These are phyloP conservation scores for Straminergon stramineum DNA, from an alignment of 225 moss, liverwort and hornwort genomes.

Conservation along the genomic window DNA sequence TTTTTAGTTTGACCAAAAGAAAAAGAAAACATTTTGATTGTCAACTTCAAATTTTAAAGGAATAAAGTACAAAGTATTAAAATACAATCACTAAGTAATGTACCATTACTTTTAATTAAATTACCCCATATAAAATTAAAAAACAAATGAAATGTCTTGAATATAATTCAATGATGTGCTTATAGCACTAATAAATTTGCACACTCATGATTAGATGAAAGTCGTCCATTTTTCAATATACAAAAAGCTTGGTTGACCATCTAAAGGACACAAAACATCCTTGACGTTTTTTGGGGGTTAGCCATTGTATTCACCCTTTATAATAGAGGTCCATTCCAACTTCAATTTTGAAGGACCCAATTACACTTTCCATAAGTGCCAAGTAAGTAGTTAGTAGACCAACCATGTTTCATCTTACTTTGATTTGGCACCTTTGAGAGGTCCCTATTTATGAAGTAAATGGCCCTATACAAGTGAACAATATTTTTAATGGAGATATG, in stretches of 20 bases:
- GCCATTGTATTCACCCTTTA: neutral
- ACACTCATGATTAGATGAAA: no score
- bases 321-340: neutral
- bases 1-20: neutral
- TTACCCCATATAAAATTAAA: neutral
- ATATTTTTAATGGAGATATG: neutral
- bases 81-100: neutral
- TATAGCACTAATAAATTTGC: neutral
- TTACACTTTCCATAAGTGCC: neutral
- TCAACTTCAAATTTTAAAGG: neutral
- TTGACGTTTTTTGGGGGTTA: accelerated
- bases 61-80: neutral
- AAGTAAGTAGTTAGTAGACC: neutral
- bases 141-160: neutral
- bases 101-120: neutral
- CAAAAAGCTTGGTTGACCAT: neutral
- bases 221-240: neutral
- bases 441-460: neutral
- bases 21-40: neutral
- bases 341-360: neutral
- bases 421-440: neutral
- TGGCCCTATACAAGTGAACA: neutral
- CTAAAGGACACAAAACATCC: neutral
- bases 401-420: neutral
- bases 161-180: neutral